A percentile compares a stretch with the other conserved stretches of the same genome.
Evolutionary conservation across 495 filamentous ascomycete genomes (phyloP).

Genomic region (Neurospora sp.): DNA sequence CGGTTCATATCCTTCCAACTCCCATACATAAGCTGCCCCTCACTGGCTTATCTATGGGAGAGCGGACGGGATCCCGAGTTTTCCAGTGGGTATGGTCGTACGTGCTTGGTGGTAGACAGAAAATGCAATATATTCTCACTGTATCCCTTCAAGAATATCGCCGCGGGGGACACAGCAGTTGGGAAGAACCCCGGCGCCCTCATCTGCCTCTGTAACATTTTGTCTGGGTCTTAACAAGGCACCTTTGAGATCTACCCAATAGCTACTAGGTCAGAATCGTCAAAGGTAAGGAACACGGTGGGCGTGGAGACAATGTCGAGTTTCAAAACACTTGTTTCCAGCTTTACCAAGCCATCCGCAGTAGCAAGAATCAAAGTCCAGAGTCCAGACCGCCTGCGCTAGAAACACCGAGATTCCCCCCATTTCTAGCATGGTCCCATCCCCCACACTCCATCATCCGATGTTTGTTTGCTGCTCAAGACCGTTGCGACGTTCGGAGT

Average conservation of each 20-base stretch:
- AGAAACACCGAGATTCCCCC: neutral
- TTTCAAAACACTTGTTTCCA: neutral
- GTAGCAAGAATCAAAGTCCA: neutral
- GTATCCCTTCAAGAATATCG: rapidly evolving
- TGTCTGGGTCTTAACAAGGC: too few relatives aligned
- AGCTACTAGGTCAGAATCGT: too few relatives aligned
- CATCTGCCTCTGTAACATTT: neutral
- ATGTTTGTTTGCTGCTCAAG: neutral
- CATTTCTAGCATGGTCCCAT: neutral
- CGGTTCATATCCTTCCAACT: too few relatives aligned
- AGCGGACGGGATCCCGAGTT: neutral
- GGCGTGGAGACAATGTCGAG: neutral
- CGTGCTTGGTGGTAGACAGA: rapidly evolving
- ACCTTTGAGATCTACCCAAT: too few relatives aligned
- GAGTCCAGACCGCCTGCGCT: neutral
- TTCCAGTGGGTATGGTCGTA: neutral
- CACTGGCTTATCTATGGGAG: neutral
- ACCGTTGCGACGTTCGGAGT: neutral
- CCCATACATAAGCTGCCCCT: too few relatives aligned
- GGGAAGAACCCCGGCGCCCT: too few relatives aligned
- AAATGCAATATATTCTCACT: neutral
- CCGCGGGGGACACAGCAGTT: neutral
- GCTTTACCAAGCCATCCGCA: neutral
- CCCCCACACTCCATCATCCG: neutral
- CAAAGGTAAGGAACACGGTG: neutral